phyloP scores from a whole-genome alignment of 805 yeast genomes.

The Wickerhamiella brachini region DNA sequence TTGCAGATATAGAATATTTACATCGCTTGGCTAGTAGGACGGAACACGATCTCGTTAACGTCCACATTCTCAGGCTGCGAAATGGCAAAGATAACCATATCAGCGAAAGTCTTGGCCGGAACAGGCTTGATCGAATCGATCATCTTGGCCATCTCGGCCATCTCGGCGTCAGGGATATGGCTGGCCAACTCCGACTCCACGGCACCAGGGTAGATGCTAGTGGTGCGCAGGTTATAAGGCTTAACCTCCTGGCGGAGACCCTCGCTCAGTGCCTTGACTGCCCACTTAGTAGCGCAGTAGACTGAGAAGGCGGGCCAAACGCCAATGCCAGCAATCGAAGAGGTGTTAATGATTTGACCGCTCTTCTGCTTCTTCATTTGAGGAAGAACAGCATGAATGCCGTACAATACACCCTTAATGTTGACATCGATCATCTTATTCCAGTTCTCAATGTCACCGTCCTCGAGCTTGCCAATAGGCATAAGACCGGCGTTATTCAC shows the following conservation, averaged over 20 bases:
- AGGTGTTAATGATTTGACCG: conserved; percentile 45
- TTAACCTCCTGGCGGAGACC: conserved; percentile 56
- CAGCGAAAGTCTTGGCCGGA: neutral
- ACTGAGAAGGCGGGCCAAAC: conserved; percentile 52
- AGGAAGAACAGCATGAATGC: conserved; percentile 65
- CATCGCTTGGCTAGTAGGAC: neutral
- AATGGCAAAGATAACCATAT: neutral
- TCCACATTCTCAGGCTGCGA: conserved; percentile 1
- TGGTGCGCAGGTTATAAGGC: conserved; percentile 49
- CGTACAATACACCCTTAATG: conserved; percentile 63
- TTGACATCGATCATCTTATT: conserved; percentile 64
- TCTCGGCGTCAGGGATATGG: neutral
- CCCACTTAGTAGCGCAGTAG: conserved; percentile 53
- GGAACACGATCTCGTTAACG: conserved; percentile 1
- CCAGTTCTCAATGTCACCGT: conserved; percentile 47
- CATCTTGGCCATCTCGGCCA: neutral
- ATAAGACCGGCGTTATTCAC: conserved; percentile 55
- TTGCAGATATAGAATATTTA: neutral
- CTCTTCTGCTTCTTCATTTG: conserved; percentile 53
- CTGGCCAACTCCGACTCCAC: conserved; percentile 50
- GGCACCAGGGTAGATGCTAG: conserved; percentile 63
- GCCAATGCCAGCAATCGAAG: conserved; percentile 53
- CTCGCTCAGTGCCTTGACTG: conserved; percentile 40
- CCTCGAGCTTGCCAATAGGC: conserved; percentile 48
- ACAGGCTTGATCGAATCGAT: neutral